These are phyloP conservation scores for Stenocarpella maydis DNA, from an alignment of 2,329 filamentous ascomycete genomes.

Conservation along the genomic window DNA sequence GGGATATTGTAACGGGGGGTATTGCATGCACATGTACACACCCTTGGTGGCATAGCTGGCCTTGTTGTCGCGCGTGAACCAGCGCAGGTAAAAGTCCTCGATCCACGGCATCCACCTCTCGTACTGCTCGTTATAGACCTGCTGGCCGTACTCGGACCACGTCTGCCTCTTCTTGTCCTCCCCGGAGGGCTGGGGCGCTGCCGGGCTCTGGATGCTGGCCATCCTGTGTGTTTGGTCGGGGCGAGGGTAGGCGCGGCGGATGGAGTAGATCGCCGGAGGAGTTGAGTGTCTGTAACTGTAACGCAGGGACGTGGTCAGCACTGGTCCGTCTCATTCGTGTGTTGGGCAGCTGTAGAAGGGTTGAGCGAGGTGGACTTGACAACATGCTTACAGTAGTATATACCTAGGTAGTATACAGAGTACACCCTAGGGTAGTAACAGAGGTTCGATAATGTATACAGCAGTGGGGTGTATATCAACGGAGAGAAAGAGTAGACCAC, in stretches of 20 bases:
- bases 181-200: slow-evolving; percentile 20
- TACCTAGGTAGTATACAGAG: too few relatives aligned
- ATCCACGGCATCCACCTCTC: slow-evolving; percentile 81
- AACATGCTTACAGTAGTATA: slow-evolving; percentile 3
- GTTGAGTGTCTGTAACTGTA: too few relatives aligned
- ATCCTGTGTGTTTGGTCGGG: slow-evolving; percentile 1
- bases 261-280: too few relatives aligned
- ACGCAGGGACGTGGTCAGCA: too few relatives aligned
- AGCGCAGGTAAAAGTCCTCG: slow-evolving; percentile 75
- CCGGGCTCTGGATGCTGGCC: slow-evolving; percentile 13
- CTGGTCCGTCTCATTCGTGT: background rate
- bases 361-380: background rate
- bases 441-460: background rate
- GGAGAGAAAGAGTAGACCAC: background rate
- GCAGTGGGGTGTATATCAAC: background rate
- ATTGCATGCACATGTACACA: too few relatives aligned
- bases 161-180: slow-evolving; percentile 32
- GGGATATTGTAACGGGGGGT: too few relatives aligned
- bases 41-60: slow-evolving; percentile 75
- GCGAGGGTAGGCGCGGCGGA: too few relatives aligned
- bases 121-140: slow-evolving; percentile 76
- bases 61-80: slow-evolving; percentile 82
- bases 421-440: background rate
- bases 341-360: too few relatives aligned
- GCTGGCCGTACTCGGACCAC: slow-evolving; percentile 45